Evolutionary conservation across 2,329 filamentous ascomycete genomes (phyloP).

Genomic region (Trichoderma sp.): DNA sequence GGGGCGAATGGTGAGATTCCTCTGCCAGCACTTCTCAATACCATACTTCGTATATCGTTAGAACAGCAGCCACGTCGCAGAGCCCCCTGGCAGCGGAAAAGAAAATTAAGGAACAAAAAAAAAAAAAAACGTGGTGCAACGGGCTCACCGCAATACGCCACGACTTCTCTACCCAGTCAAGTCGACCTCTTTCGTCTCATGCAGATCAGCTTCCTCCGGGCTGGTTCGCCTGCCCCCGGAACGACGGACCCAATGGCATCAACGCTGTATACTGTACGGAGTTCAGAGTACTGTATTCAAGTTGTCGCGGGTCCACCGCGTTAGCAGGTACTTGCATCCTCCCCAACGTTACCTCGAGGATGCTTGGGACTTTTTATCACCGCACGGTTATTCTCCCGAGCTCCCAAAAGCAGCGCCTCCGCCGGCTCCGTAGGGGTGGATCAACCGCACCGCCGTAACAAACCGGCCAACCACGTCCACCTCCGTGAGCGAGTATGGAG

Average conservation of each 20-base stretch:
- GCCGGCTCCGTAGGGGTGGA: conserved; percentile 7
- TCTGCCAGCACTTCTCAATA: background rate
- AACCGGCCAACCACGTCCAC: conserved; percentile 12
- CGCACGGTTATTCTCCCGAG: background rate
- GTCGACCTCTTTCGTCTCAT: background rate
- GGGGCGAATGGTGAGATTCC: background rate
- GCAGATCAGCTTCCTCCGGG: background rate
- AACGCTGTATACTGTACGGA: too few species aligned
- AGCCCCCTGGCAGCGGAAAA: background rate
- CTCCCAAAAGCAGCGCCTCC: conserved; percentile 17
- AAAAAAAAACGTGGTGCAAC: background rate
- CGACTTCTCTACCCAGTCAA: background rate
- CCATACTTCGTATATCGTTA: background rate
- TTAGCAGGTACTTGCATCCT: conserved; percentile 14
- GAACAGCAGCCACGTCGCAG: conserved; percentile 12
- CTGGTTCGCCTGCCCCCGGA: background rate
- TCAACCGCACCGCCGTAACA: conserved; percentile 12
- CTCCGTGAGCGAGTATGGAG: conserved; percentile 4
- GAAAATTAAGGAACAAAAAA: too few species aligned
- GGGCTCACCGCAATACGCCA: conserved; percentile 7
- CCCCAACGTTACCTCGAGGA: background rate
- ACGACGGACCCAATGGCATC: background rate
- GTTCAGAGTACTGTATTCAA: too few species aligned
- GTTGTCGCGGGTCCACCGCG: background rate
- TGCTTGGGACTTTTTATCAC: conserved; percentile 13